Base-by-base conservation (phyloP, 305 asterid genomes). In the Rubia peregrina region DNA sequence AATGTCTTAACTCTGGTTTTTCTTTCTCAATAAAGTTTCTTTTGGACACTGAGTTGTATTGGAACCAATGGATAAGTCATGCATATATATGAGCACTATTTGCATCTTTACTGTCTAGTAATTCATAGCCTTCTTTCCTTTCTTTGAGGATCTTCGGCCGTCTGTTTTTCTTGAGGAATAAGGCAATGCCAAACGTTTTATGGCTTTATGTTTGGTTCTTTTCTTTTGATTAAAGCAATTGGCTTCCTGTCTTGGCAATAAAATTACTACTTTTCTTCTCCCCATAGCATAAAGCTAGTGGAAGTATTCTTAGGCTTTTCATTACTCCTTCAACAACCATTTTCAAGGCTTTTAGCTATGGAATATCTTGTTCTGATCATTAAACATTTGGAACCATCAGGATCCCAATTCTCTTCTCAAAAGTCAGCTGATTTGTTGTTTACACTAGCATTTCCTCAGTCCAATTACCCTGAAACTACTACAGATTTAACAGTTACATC, bases 81-180 rank as follows among this genome's bases (percentile, higher is more conserved):
- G 46, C 0, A 26, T 49, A 36, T 72, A 49, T 74, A 65, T n/a
- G n/a, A 22, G 57, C 16, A 30, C 73, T 70, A 22, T 30, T 17
- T 71, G 67, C 38, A 72, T 90, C 85, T 88, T 83, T 38, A 30
- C 53, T 65, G 71, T 65, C 30, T 70, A 72, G 56, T 49, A 56
- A 73, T 72, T 0, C 19, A 19, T 10, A 59, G 22, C 26, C 14
- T 55, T 57, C 53, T 69, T 21, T 21, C 26, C 24, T 22, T 55
- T 57, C 53, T 69, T 21, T 21, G 38, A 22, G 63, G 63, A 57
- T 57, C 36, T 57, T 57, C 38, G 6, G 63, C 9, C 22, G 6
- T 21, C 38, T 56, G 17, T 57, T 57, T 69, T 69, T 40, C 73
- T 57, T 22, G 24, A 56, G 56, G 49, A 24, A 21, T 40, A 69